A percentile compares a stretch with the other conserved stretches of the same genome.
phyloP scores from a whole-genome alignment of 2,329 filamentous ascomycete genomes.

The Cladosporium sp. region DNA sequence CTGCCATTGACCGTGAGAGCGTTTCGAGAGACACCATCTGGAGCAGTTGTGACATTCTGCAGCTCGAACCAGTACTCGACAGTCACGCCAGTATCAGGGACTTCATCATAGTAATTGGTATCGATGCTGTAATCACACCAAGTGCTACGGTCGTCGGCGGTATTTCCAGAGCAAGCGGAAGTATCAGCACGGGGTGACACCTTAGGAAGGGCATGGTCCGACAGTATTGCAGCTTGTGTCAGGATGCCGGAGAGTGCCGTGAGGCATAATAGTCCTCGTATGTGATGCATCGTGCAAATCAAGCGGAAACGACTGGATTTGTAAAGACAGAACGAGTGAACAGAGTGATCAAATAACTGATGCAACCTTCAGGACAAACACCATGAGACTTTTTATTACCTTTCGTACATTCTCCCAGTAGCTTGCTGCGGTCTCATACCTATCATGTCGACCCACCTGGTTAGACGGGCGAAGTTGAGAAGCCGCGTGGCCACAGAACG shows the following conservation, averaged over 20 bases:
- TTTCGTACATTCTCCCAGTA: too few species aligned
- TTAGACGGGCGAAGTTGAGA: too few species aligned
- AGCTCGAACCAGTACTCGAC: slow-evolving; percentile 43
- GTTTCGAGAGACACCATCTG: slow-evolving; percentile 41
- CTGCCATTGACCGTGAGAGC: slow-evolving; percentile 44
- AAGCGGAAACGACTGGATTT: background rate
- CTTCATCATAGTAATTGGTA: slow-evolving; percentile 34
- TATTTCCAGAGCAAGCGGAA: slow-evolving; percentile 27
- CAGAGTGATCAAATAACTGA: background rate
- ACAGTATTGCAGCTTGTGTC: background rate
- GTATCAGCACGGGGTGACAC: background rate
- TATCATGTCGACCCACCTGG: background rate
- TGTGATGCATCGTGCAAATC: background rate
- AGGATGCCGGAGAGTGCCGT: background rate
- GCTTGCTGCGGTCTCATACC: too few species aligned
- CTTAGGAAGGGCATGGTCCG: background rate
- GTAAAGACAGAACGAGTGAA: background rate
- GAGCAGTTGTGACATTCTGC: slow-evolving; percentile 40
- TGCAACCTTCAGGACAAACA: too few species aligned
- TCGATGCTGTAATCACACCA: slow-evolving; percentile 34
- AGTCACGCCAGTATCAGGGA: slow-evolving; percentile 34
- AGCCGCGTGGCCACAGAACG: too few species aligned
- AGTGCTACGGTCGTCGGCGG: slow-evolving; percentile 25
- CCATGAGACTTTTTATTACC: too few species aligned
- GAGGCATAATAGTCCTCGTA: background rate